Evolutionary conservation across 306 rosid species (phyloP), one percentile per base, ranked within the genome.

Genomic region (Quercus ilex): DNA sequence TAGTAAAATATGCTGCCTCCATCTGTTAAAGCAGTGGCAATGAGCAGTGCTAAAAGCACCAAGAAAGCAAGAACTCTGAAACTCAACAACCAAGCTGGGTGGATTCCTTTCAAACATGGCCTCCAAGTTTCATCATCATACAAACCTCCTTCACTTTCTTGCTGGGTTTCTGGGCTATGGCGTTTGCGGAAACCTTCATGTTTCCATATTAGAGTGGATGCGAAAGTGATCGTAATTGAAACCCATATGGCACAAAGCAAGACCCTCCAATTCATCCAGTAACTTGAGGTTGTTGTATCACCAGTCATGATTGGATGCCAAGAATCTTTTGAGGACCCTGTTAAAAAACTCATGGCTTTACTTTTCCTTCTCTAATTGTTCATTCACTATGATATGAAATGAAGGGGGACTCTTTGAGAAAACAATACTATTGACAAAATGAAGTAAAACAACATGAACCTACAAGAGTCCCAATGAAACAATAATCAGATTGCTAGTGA

Each of bases 41-140:
- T 73, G 84, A 96, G 98, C 55, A 96, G 90, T 46, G 83, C 88
- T 83, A 89, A 52, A 79, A 96, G 99, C 35, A 96, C 92, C 80
- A 83, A 17, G 73, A 96, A 96, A 64, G 98, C 97, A 78, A 89
- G 33, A 52, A 91, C 78, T 89, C 99, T 85, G 75, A 91, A 96
- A 41, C 85, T 93, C 77, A 96, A 84, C 4, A 96, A 78, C 99
- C 98, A 96, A 33, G 89, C 93, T 18, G 99, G 99, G 79, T 93
- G 99, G 58, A 96, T 87, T 62, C 90, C 95, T 79, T 89, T 93
- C 14, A 96, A 80, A 69, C 99, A 93, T 55, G 99, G 94, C 82
- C 86, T 88, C 99, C 98, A 96, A n/a, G 93, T 90, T 74, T 96
- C 98, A 83, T 93, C 98, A 26, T 91, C 98, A 69, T 86, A 93